Percentiles rank a stretch among this genome's conserved stretches.
Evolutionary conservation across 805 yeast genomes (phyloP).

Genomic region (Teunomyces kruisii): DNA sequence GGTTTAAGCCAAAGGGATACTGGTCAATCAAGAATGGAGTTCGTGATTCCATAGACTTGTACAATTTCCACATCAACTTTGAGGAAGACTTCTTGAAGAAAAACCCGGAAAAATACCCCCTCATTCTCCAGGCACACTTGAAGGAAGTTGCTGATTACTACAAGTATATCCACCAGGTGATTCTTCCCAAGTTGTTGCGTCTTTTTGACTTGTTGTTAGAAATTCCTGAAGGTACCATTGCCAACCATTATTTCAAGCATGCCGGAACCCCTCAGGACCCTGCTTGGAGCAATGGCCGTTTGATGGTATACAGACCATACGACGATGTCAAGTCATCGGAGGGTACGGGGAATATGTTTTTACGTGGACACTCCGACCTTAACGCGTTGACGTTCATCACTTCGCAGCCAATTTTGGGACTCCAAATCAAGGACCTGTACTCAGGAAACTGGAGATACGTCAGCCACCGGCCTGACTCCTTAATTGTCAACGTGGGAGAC

Average conservation of each 20-base stretch:
- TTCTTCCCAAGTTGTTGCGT: conserved; percentile 8
- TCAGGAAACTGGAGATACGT: conserved; percentile 41
- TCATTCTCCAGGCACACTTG: conserved; percentile 7
- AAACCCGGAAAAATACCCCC: conserved; percentile 7
- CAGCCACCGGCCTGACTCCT: conserved; percentile 36
- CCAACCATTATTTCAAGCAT: conserved; percentile 4
- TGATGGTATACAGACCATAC: conserved; percentile 27
- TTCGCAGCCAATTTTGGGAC: conserved; percentile 40
- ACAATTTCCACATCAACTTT: conserved; percentile 6
- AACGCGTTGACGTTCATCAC: conserved; percentile 41
- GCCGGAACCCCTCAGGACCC: conserved; percentile 14
- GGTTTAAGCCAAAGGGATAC: conserved; percentile 10
- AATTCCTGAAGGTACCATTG: conserved; percentile 32
- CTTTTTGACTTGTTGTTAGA: conserved; percentile 66
- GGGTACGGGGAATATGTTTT: conserved; percentile 39
- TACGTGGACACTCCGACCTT: conserved; percentile 50
- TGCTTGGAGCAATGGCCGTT: conserved; percentile 25
- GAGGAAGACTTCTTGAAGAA: conserved; percentile 5
- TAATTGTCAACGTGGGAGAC: conserved; percentile 44
- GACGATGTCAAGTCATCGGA: conserved; percentile 23
- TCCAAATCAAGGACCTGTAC: conserved; percentile 39
- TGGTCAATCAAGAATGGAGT: conserved; percentile 11
- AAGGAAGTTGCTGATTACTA: conserved; percentile 8
- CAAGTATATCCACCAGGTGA: conserved; percentile 5
- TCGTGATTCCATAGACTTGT: conserved; percentile 9